These are phyloP conservation scores for Kazachstania martiniae DNA, from an alignment of 805 yeast species.

Conservation along the genomic window DNA sequence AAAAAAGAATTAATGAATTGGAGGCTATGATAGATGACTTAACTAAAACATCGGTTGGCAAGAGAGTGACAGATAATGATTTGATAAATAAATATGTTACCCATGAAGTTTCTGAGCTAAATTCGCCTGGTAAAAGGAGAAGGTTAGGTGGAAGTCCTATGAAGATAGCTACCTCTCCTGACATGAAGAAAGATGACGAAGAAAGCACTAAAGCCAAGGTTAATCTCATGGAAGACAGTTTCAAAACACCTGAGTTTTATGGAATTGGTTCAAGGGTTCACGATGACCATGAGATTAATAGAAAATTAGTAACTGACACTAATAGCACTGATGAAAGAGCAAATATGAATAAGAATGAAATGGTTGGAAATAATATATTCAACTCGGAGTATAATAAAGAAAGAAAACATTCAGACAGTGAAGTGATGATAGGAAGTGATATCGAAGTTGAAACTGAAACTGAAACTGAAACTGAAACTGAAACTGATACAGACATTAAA, in stretches of 20 bases:
- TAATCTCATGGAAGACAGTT: not conserved
- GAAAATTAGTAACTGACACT: too few species aligned
- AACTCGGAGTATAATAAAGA: too few species aligned
- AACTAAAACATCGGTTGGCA: constrained; percentile 1
- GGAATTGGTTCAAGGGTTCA: too few species aligned
- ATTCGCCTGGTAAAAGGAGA: constrained; percentile 19
- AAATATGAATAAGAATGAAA: too few species aligned
- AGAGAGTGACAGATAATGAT: constrained; percentile 8
- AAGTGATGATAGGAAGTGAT: not conserved
- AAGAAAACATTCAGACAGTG: not conserved
- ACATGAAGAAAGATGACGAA: constrained; percentile 1
- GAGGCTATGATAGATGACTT: constrained; percentile 8
- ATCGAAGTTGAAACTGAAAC: not conserved
- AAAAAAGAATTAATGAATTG: constrained; percentile 13
- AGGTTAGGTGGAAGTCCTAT: not conserved
- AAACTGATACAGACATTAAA: constrained; percentile 2
- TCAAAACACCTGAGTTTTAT: too few species aligned
- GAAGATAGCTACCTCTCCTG: not conserved
- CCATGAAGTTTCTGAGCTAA: constrained; percentile 11
- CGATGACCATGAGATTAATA: too few species aligned
- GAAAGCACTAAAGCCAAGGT: not conserved
- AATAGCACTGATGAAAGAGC: too few species aligned
- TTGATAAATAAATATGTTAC: constrained; percentile 12
- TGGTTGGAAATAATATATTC: too few species aligned
- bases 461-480: constrained; percentile 7